Conservation (phyloP, 2,329 filamentous ascomycete genomes). For the Calonectria leucothoes region DNA sequence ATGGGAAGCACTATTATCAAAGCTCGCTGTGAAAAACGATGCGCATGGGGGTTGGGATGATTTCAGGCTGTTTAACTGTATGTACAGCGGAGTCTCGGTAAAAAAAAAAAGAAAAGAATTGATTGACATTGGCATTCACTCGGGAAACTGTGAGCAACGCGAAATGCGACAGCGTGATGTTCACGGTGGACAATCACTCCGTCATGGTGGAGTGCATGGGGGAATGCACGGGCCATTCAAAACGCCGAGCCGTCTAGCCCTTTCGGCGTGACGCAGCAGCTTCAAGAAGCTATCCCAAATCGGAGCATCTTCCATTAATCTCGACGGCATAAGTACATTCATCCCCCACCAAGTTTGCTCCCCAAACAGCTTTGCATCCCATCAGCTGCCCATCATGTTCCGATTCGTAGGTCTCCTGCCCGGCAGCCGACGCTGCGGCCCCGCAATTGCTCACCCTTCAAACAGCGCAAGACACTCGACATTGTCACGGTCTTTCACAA, state of each 20-base stretch:
- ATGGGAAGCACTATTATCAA: background rate
- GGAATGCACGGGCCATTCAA: constrained; percentile 35
- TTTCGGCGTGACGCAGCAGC: constrained; percentile 40
- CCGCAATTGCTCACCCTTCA: constrained; percentile 30
- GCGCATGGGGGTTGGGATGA: background rate
- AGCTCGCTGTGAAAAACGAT: background rate
- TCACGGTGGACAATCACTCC: background rate
- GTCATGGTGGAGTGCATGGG: constrained; percentile 14
- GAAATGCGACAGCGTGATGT: background rate
- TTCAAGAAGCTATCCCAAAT: constrained; percentile 44
- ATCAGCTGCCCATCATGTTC: constrained; percentile 53
- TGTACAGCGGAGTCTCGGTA: background rate
- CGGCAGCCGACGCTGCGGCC: no score
- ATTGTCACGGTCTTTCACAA: constrained; percentile 97
- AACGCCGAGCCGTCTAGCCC: constrained; percentile 39
- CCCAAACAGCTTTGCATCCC: background rate
- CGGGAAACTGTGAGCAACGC: background rate
- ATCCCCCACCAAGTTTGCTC: constrained; percentile 3
- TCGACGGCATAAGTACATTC: constrained; percentile 19
- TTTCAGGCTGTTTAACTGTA: background rate
- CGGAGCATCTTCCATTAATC: constrained; percentile 38
- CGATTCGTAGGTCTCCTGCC: constrained; percentile 54
- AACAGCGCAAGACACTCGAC: constrained; percentile 82
- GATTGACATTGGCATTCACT: background rate
- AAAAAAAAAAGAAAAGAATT: background rate